Conservation (phyloP, 2,329 filamentous ascomycete genomes). For the Coniochaeta pulveracea region DNA sequence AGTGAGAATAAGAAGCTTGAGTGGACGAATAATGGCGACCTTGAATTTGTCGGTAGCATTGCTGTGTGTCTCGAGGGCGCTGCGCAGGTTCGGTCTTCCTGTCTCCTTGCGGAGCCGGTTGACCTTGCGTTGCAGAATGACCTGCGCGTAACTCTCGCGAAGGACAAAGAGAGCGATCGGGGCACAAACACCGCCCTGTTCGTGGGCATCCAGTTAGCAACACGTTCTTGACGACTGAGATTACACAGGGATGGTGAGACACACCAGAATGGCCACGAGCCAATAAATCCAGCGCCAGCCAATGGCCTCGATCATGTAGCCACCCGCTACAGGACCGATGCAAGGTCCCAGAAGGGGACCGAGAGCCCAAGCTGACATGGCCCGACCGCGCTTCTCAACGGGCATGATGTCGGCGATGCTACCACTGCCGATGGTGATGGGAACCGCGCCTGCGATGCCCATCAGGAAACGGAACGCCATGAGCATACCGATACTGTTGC, state of each 20-base stretch:
- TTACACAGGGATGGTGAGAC: not conserved
- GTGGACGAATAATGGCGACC: slow-evolving; percentile 26
- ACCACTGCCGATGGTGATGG: slow-evolving; percentile 32
- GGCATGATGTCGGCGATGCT: slow-evolving; percentile 32
- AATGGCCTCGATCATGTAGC: slow-evolving; percentile 50
- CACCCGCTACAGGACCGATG: slow-evolving; percentile 53
- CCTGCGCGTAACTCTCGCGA: slow-evolving; percentile 22
- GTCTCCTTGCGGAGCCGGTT: slow-evolving; percentile 13
- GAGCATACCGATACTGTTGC: slow-evolving; percentile 32
- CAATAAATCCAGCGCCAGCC: slow-evolving; percentile 64
- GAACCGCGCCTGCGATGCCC: slow-evolving; percentile 32
- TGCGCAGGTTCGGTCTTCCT: slow-evolving; percentile 13
- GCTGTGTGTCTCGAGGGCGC: slow-evolving; percentile 12
- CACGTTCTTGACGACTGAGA: not conserved
- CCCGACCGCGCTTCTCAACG: slow-evolving; percentile 29
- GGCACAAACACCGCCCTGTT: slow-evolving; percentile 36
- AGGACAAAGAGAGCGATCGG: slow-evolving; percentile 44
- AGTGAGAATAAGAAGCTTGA: slow-evolving; percentile 41
- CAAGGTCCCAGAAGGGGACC: slow-evolving; percentile 53
- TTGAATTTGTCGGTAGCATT: slow-evolving; percentile 25
- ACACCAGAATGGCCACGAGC: slow-evolving; percentile 41
- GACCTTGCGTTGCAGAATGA: slow-evolving; percentile 25
- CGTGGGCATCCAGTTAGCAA: not conserved
- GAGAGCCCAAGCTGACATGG: slow-evolving; percentile 25
- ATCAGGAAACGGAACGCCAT: slow-evolving; percentile 37